Percentiles rank a stretch among this genome's conserved stretches.
phyloP scores from a whole-genome alignment of 768 basidiomycete genomes.

The Suillus tomentosus region DNA sequence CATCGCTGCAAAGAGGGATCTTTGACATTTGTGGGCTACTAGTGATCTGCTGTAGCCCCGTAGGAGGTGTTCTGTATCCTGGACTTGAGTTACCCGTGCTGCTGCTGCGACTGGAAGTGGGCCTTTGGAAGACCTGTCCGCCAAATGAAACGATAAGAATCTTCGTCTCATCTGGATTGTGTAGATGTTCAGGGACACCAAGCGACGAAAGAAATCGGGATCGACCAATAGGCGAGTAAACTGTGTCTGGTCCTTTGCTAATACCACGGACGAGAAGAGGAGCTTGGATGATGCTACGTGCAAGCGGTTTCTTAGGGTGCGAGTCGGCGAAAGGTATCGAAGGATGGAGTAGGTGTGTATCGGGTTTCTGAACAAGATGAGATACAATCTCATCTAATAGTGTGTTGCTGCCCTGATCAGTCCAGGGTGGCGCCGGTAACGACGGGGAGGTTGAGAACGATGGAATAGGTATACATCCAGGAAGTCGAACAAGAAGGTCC shows the following conservation, averaged over 20 bases:
- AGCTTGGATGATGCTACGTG: slow-evolving; percentile 47
- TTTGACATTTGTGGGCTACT: background rate
- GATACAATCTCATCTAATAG: slow-evolving; percentile 43
- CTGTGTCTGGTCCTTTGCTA: slow-evolving; percentile 32
- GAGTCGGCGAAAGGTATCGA: slow-evolving; percentile 42
- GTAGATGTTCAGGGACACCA: slow-evolving; percentile 55
- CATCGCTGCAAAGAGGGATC: slow-evolving; percentile 20
- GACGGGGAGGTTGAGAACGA: slow-evolving; percentile 56
- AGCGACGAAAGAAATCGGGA: slow-evolving; percentile 53
- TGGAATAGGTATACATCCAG: slow-evolving; percentile 76
- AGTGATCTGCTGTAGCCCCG: background rate
- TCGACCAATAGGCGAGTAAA: slow-evolving; percentile 60
- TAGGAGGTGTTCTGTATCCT: slow-evolving; percentile 22
- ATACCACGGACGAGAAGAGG: slow-evolving; percentile 75
- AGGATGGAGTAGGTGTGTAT: slow-evolving; percentile 39
- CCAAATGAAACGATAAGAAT: slow-evolving; percentile 82
- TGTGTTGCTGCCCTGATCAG: slow-evolving; percentile 47
- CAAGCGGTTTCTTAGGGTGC: slow-evolving; percentile 15
- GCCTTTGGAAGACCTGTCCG: slow-evolving; percentile 69
- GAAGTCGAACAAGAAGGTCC: slow-evolving; percentile 68
- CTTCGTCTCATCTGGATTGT: slow-evolving; percentile 50
- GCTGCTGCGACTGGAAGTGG: slow-evolving; percentile 31
- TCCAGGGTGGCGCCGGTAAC: slow-evolving; percentile 67
- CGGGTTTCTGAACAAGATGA: slow-evolving; percentile 38
- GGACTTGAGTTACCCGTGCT: slow-evolving; percentile 40